Evolutionary conservation across 345 rosid species (phyloP).

Genomic region (Acer campestre): DNA sequence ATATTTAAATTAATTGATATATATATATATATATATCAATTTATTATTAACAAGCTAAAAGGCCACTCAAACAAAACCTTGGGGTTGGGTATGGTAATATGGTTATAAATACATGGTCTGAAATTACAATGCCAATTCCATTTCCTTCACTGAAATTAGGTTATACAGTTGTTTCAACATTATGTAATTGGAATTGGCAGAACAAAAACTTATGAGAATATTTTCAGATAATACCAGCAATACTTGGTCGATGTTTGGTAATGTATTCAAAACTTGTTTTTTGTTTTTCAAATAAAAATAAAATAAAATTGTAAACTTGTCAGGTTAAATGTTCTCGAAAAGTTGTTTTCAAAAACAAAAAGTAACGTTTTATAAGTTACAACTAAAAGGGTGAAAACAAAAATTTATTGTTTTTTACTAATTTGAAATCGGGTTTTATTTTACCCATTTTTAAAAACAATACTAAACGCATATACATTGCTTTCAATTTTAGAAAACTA

Average conservation of each 20-base stretch:
- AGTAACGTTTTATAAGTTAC: background rate
- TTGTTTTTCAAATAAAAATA: background rate
- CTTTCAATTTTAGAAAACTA: background rate
- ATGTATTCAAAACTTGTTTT: background rate
- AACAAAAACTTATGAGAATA: background rate
- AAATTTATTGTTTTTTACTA: background rate
- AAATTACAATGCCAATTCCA: background rate
- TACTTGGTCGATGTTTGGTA: background rate
- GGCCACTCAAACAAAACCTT: background rate
- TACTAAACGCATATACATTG: background rate
- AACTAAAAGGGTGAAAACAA: background rate
- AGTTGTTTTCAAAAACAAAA: background rate
- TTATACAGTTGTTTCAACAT: background rate
- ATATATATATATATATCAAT: background rate
- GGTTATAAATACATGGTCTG: background rate
- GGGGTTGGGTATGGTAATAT: background rate
- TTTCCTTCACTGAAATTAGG: background rate
- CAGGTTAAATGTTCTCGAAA: background rate
- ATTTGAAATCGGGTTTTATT: background rate
- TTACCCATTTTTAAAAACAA: background rate
- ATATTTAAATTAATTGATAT: constrained; percentile 1
- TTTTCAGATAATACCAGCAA: background rate
- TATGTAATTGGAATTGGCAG: background rate
- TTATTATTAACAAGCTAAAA: background rate
- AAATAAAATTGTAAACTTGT: background rate